Conservation (phyloP, 495 filamentous ascomycete genomes). For the Penicillium malachiteum region DNA sequence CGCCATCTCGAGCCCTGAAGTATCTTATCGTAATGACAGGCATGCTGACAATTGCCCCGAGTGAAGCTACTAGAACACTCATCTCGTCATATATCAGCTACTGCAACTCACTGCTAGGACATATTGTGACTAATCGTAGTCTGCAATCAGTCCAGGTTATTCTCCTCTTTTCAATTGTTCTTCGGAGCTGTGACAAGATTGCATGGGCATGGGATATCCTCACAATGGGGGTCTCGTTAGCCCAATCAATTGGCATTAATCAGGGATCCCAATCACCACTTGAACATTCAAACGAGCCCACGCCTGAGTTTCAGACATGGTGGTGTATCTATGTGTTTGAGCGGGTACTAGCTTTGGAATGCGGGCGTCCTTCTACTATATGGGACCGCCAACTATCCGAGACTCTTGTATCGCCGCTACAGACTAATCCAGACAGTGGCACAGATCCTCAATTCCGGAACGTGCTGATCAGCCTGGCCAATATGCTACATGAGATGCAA, state of each 20-base stretch:
- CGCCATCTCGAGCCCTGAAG: neutral
- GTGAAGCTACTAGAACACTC: neutral
- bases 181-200: conserved; percentile 12
- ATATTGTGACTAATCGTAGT: conserved; percentile 4
- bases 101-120: conserved; percentile 14
- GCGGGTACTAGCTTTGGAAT: conserved; percentile 9
- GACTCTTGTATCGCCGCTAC: neutral
- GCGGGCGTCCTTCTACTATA: conserved; percentile 8
- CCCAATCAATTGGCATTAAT: conserved; percentile 13
- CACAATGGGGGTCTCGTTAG: conserved; percentile 12
- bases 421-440: neutral
- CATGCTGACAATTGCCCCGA: neutral
- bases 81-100: conserved; percentile 9
- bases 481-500: conserved; percentile 14
- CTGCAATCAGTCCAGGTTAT: conserved; percentile 9
- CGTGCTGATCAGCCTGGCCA: conserved; percentile 5
- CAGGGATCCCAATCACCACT: neutral
- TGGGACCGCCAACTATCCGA: conserved; percentile 12
- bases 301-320: conserved; percentile 2
- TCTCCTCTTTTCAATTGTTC: conserved; percentile 9
- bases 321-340: conserved; percentile 16
- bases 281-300: neutral
- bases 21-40: neutral
- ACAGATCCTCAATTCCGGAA: conserved; percentile 1
- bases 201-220: conserved; percentile 16